Evolutionary conservation across 192 early-diverging fungal genomes (phyloP).

Genomic region (Dimargaris xerosporica): DNA sequence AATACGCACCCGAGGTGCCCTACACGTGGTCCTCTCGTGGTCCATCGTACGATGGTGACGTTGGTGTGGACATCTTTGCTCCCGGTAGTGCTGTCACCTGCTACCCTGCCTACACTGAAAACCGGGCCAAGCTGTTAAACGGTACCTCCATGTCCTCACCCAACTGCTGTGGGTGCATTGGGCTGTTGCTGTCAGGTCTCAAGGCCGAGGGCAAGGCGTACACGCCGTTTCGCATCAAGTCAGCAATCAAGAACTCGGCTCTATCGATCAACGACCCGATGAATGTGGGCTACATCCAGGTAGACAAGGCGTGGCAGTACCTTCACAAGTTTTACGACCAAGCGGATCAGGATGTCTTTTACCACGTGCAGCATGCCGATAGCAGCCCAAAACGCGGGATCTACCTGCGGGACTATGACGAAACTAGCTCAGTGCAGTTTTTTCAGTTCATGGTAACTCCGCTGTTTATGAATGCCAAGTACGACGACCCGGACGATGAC

Average conservation of each 20-base stretch:
- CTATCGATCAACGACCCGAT: slow-evolving; percentile 68
- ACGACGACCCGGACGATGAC: slow-evolving; percentile 36
- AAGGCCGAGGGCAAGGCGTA: slow-evolving; percentile 49
- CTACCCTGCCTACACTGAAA: slow-evolving; percentile 65
- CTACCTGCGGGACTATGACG: slow-evolving; percentile 66
- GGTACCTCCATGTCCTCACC: slow-evolving; percentile 93
- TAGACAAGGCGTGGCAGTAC: slow-evolving; percentile 73
- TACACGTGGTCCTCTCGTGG: slow-evolving; percentile 87
- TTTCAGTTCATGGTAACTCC: slow-evolving; percentile 22
- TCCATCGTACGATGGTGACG: slow-evolving; percentile 68
- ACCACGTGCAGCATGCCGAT: slow-evolving; percentile 24
- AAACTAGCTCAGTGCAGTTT: slow-evolving; percentile 45
- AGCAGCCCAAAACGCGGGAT: slow-evolving; percentile 45
- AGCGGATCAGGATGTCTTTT: slow-evolving; percentile 52
- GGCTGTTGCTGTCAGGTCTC: slow-evolving; percentile 71
- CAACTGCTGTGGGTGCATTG: slow-evolving; percentile 75
- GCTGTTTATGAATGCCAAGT: slow-evolving; percentile 29
- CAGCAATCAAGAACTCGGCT: slow-evolving; percentile 55
- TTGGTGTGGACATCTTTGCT: slow-evolving; percentile 66
- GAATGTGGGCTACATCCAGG: slow-evolving; percentile 70
- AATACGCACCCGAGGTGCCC: slow-evolving; percentile 55
- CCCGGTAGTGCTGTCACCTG: slow-evolving; percentile 88
- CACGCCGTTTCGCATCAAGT: slow-evolving; percentile 73
- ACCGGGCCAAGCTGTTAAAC: slow-evolving; percentile 63
- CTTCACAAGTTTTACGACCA: slow-evolving; percentile 39